Evolutionary conservation across 2,329 filamentous ascomycete species (phyloP).

Genomic region (Lachnellula cervina): DNA sequence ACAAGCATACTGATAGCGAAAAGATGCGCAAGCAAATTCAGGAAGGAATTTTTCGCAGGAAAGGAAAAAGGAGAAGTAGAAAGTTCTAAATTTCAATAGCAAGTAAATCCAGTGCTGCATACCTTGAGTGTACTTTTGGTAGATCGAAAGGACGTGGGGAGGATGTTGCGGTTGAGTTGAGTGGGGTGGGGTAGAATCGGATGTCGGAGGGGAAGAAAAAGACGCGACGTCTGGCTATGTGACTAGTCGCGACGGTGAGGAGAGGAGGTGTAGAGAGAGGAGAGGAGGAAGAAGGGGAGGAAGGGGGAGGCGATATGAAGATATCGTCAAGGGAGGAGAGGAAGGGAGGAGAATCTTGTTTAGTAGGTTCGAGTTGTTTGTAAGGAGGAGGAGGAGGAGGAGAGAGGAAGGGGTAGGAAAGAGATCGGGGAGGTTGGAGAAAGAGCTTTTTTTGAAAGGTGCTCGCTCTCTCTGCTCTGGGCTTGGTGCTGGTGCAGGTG

Average conservation of each 20-base stretch:
- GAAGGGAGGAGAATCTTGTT: conserved; percentile 9
- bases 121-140: not conserved
- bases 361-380: too few relatives aligned
- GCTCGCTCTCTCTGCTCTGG: not conserved
- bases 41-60: not conserved
- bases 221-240: conserved; percentile 6
- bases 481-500: too few relatives aligned
- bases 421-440: conserved; percentile 1
- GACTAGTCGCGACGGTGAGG: conserved; percentile 12
- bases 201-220: conserved; percentile 11
- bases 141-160: conserved; percentile 2
- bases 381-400: conserved; percentile 11
- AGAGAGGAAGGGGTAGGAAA: conserved; percentile 7
- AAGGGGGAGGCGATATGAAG: conserved; percentile 8
- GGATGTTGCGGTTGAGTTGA: not conserved
- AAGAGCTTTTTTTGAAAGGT: not conserved
- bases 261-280: conserved; percentile 15
- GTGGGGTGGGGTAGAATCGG: conserved; percentile 10
- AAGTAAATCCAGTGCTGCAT: not conserved
- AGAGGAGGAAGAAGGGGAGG: not conserved
- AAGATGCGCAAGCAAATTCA: not conserved
- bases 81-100: not conserved
- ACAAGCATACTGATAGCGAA: conserved; percentile 4
- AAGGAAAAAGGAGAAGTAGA: conserved; percentile 5
- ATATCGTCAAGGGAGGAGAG: conserved; percentile 8